Base-by-base conservation (phyloP, 257 asterid genomes). In the Primulina huaijiensis region DNA sequence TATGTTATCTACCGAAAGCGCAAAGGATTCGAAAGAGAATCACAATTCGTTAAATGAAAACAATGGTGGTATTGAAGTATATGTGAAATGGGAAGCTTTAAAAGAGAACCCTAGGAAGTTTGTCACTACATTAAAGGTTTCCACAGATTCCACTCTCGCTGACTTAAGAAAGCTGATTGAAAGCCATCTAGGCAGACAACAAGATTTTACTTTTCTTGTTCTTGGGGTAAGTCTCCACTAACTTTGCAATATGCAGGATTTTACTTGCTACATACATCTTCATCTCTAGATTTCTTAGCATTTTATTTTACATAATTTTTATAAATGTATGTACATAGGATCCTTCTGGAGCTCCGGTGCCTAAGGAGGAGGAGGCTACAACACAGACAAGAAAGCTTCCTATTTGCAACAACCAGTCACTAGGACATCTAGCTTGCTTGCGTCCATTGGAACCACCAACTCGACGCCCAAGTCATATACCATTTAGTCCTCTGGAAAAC, bases 11-110 rank as follows among this genome's bases (percentile, higher is more conserved):
- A 30, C 17, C 37, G 81, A 79, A 65, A 63, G 7, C 50, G 23
- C 43, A 11, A 66, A 59, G 64, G 77, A 74, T 66, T 50, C 74
- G 27, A 84, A 85, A 65, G 93, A 86, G 63, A 80, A 86, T 75
- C 40, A 53, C 33, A 81, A 78, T 6, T 78, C 81, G 0, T 58
- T 58, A 27, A 75, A 72, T 57, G 87, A 75, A 69, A 71, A 55
- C 58, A 35, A 4, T 57, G 80, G 57, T 62, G 78, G 68, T 58
- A 37, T 84, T 46, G 89, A 85, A 72, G 88, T 89, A 0, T 74
- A 86, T 8, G 95, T 90, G 76, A 88, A 92, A 77, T 90, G 97
- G 97, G 96, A 90, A 73, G 90, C 92, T 1, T 86, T 89, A 57
- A 80, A 85, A 75, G 96, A 92, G 35, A 86, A 92, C 67, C 85